phyloP scores from a whole-genome alignment of 495 filamentous ascomycete genomes.

The Xylaria grammica region DNA sequence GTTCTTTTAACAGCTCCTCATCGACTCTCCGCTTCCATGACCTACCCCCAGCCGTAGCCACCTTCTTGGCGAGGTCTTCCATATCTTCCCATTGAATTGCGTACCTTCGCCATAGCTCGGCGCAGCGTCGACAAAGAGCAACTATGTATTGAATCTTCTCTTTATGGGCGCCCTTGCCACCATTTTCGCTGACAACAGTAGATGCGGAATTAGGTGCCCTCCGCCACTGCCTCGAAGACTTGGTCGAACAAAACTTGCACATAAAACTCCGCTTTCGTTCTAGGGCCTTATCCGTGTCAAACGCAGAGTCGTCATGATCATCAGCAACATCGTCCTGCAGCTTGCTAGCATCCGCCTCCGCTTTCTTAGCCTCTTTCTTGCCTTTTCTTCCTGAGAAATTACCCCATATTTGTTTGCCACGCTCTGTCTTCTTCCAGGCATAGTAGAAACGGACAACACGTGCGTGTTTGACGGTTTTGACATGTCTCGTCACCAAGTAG shows the following conservation, averaged over 20 bases:
- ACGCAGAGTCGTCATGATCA: conserved; percentile 93
- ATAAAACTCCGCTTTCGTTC: conserved; percentile 81
- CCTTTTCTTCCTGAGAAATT: conserved; percentile 83
- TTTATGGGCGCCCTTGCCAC: conserved; percentile 62
- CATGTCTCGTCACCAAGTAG: conserved; percentile 79
- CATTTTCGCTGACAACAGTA: conserved; percentile 70
- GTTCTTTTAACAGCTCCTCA: conserved; percentile 86
- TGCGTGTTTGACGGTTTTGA: conserved; percentile 76
- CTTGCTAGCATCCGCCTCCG: conserved; percentile 68
- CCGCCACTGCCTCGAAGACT: conserved; percentile 86
- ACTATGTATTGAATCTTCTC: conserved; percentile 82
- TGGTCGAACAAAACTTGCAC: conserved; percentile 91
- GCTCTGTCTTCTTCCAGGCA: conserved; percentile 94
- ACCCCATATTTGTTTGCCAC: conserved; percentile 87
- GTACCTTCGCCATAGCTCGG: conserved; percentile 90
- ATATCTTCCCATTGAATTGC: conserved; percentile 93
- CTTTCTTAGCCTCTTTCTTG: conserved; percentile 79
- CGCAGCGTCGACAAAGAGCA: conserved; percentile 88
- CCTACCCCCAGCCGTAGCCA: conserved; percentile 78
- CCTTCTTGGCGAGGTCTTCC: conserved; percentile 93
- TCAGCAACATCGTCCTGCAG: conserved; percentile 92
- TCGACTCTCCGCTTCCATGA: conserved; percentile 88
- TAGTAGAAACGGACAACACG: conserved; percentile 93
- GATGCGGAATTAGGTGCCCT: conserved; percentile 83
- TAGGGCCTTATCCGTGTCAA: conserved; percentile 85